Percentiles rank a stretch among this genome's conserved stretches.
Evolutionary conservation across 2,329 filamentous ascomycete species (phyloP).

Genomic region (Microdochium paspali): DNA sequence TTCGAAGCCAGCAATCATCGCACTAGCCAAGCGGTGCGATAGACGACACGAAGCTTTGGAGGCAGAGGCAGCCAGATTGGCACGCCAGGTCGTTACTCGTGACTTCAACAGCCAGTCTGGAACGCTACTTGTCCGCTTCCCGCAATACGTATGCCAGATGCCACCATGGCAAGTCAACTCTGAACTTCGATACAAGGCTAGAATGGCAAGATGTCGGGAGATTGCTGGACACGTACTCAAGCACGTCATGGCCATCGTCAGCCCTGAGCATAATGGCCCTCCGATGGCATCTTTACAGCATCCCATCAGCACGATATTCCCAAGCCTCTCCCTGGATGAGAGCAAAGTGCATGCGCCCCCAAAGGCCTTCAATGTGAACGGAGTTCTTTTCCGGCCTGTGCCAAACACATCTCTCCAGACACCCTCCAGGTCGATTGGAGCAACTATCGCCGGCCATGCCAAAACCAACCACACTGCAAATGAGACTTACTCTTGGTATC

Average conservation of each 20-base stretch:
- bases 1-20: conserved; percentile 52
- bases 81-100: conserved; percentile 37
- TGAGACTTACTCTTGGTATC: conserved; percentile 27
- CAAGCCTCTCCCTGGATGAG: conserved; percentile 23
- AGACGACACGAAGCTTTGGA: conserved; percentile 32
- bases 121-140: conserved; percentile 35
- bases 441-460: neutral
- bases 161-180: conserved; percentile 10
- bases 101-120: conserved; percentile 38
- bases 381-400: conserved; percentile 28
- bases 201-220: conserved; percentile 5
- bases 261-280: conserved; percentile 34
- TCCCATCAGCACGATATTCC: conserved; percentile 38
- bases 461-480: conserved; percentile 17
- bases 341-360: conserved; percentile 3
- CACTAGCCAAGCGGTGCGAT: conserved; percentile 45
- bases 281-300: conserved; percentile 33
- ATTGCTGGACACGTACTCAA: conserved; percentile 26
- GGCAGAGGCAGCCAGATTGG: conserved; percentile 41
- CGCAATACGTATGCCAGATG: conserved; percentile 17
- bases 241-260: conserved; percentile 37
- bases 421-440: neutral
- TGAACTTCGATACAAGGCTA: conserved; percentile 11
- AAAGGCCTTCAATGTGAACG: conserved; percentile 39
- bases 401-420: neutral